Base-by-base conservation (phyloP, 768 basidiomycete species). In the Rhizopogon salebrosus region DNA sequence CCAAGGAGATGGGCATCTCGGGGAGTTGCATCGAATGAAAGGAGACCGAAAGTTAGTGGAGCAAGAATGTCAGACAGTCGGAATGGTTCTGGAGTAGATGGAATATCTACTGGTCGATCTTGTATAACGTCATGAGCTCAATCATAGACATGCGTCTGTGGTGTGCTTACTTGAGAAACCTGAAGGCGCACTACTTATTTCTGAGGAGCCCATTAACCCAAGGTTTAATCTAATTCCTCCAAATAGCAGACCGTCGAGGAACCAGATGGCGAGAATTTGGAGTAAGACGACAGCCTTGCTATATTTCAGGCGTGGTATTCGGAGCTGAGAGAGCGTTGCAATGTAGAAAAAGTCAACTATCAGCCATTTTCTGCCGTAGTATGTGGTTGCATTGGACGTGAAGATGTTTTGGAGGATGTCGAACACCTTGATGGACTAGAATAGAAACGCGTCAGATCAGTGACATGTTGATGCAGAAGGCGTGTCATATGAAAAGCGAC, bases 221-320 rank as follows among this genome's bases (percentile, higher is more conserved):
- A 77, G 45, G 60, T 87, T 80, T 20, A 90, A 56, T 52, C 76
- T 80, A 37, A 91, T 77, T 11, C 80, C 85, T 40, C 89, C 87
- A 62, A 91, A 89, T 61, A 89, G 61, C 29, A 90, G 45, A 2
- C 83, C 85, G 60, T 90, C 80, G 43, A 88, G 57, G 54, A 89
- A 73, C 73, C 82, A 84, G 2, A 88, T 64, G 4, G 74, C 62
- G 16, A 77, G 61, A 35, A 91, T 77, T 64, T 89, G 86, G 37
- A 89, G 74, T 10, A 77, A 53, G 38, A 89, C 77, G 4, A 82
- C 73, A 14, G 87, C 74, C 60, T 72, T 84, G 64, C 75, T 77
- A 62, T 89, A 90, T 49, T 75, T 79, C 43, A 91, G 75, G 13
- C 87, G 77, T 11, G 89, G 89, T 73, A 91, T 89, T 54, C 84